Conservation (phyloP, 768 basidiomycete genomes). For the Infundibulicybe gibba region DNA sequence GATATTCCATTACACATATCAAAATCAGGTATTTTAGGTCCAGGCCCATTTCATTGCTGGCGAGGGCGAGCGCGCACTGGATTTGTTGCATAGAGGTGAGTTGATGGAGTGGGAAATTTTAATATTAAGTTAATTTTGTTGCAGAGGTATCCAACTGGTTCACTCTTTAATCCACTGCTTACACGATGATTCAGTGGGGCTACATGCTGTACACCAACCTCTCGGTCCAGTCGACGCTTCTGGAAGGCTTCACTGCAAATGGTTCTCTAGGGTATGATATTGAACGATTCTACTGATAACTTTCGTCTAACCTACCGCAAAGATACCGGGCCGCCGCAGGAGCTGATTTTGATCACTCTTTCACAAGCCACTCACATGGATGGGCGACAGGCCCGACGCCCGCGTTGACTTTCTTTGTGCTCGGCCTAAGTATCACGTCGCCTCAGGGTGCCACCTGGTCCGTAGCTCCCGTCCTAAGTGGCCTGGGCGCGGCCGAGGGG, state of each 20-base stretch:
- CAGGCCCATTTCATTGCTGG: conserved; percentile 47
- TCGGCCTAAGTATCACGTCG: conserved; percentile 39
- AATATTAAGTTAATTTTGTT: too few species aligned
- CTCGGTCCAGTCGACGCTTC: conserved; percentile 32
- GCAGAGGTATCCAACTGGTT: too few species aligned
- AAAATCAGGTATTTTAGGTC: conserved; percentile 22
- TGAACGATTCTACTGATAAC: background rate
- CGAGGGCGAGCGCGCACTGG: conserved; percentile 38
- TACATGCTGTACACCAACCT: conserved; percentile 48
- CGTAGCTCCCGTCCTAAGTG: conserved; percentile 39
- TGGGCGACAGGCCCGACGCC: conserved; percentile 49
- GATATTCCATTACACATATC: background rate
- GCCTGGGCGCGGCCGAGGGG: conserved; percentile 36
- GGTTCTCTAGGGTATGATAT: conserved; percentile 41
- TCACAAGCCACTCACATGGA: conserved; percentile 45
- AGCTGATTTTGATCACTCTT: conserved; percentile 41
- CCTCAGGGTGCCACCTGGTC: conserved; percentile 38
- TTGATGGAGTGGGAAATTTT: too few species aligned
- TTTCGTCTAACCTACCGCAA: too few species aligned
- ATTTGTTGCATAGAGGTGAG: conserved; percentile 29
- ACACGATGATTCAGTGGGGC: conserved; percentile 44
- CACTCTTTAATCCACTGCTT: too few species aligned
- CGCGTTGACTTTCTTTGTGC: conserved; percentile 42
- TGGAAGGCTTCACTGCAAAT: conserved; percentile 45
- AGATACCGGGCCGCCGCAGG: conserved; percentile 42